These are phyloP conservation scores for Cystofilobasidium ferigula DNA, from an alignment of 768 basidiomycete genomes.

Conservation along the genomic window DNA sequence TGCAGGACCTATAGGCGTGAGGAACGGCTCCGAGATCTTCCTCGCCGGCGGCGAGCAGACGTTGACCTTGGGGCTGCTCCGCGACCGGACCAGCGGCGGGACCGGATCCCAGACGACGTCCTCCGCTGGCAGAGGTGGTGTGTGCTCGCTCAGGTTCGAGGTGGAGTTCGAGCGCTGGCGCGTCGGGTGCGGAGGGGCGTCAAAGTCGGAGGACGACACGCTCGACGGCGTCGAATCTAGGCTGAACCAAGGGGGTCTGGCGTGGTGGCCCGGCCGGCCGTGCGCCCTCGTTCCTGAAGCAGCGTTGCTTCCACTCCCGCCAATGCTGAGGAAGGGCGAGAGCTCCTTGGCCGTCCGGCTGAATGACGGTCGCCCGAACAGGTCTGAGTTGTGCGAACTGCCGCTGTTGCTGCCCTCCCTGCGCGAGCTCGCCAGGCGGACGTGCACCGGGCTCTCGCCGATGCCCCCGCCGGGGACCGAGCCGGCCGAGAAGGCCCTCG, in stretches of 20 bases:
- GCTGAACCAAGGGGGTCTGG: no score
- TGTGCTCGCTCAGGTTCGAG: background rate
- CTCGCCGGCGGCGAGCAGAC: background rate
- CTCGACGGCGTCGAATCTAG: background rate
- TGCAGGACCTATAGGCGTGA: background rate
- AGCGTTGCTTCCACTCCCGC: no score
- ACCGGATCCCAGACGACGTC: background rate
- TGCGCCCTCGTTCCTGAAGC: background rate
- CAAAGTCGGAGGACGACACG: background rate
- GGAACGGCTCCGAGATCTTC: conserved; percentile 6
- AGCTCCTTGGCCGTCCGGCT: background rate
- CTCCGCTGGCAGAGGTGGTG: background rate
- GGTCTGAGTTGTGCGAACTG: background rate
- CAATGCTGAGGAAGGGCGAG: background rate
- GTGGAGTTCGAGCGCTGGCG: background rate
- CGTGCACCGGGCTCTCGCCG: background rate
- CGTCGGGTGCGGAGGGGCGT: background rate
- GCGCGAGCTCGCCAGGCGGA: background rate
- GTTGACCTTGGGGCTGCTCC: background rate
- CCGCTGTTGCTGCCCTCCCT: conserved; percentile 1
- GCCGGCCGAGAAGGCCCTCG: background rate
- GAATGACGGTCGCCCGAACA: background rate
- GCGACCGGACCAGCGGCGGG: background rate
- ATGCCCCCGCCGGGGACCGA: background rate
- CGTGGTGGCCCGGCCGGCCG: background rate